Evolutionary conservation across 2,329 filamentous ascomycete species (phyloP).

Genomic region (Aspergillus sp.): DNA sequence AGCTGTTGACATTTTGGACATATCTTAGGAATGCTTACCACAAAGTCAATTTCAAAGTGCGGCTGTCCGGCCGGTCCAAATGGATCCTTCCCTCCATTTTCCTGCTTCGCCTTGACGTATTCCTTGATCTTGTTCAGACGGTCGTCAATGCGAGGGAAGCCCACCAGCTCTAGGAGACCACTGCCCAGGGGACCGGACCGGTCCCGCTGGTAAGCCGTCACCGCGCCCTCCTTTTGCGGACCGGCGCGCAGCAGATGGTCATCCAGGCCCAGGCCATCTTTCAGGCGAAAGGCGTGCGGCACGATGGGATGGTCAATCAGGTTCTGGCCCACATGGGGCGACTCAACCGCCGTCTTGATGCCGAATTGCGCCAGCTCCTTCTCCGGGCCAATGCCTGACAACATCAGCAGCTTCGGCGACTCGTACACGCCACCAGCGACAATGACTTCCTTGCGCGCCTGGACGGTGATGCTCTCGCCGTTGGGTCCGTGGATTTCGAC

Average conservation of each 20-base stretch:
- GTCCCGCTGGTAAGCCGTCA: constrained; percentile 30
- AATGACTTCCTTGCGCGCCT: constrained; percentile 16
- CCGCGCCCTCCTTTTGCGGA: constrained; percentile 22
- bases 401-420: constrained; percentile 44
- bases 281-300: constrained; percentile 34
- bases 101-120: constrained; percentile 37
- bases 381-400: constrained; percentile 40
- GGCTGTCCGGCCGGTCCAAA: constrained; percentile 50
- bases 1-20: constrained; percentile 11
- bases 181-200: constrained; percentile 28
- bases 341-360: constrained; percentile 21
- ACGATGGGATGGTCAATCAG: constrained; percentile 32
- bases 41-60: constrained; percentile 55
- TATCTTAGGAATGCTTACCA: constrained; percentile 40
- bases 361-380: constrained; percentile 10
- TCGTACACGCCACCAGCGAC: constrained; percentile 36
- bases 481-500: constrained; percentile 45
- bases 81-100: constrained; percentile 40
- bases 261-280: constrained; percentile 34
- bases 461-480: constrained; percentile 41
- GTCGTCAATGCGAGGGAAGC: constrained; percentile 11
- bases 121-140: constrained; percentile 38
- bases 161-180: constrained; percentile 10
- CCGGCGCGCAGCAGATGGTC: constrained; percentile 31
- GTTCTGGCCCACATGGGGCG: constrained; percentile 18